Conservation (phyloP, 108 stramenopile genomes). For the Heterococcus sp. region DNA sequence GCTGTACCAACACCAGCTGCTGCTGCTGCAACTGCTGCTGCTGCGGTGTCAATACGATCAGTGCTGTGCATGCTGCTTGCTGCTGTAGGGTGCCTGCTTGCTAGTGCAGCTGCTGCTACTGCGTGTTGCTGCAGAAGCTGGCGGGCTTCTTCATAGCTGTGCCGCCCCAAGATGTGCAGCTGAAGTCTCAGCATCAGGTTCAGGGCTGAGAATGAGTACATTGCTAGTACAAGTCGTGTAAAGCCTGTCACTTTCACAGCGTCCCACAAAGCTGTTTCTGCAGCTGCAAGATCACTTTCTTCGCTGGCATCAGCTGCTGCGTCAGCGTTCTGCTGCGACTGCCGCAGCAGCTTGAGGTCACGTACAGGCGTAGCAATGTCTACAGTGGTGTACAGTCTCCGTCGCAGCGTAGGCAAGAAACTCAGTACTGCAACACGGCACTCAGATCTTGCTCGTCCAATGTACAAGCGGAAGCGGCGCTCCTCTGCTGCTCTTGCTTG, state of each 20-base stretch:
- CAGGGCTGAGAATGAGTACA: conserved; percentile 20
- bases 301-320: not conserved
- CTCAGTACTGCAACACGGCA: conserved; percentile 18
- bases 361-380: conserved; percentile 41
- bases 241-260: conserved; percentile 33
- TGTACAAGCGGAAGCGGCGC: conserved; percentile 20
- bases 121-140: not conserved
- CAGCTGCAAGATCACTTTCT: conserved; percentile 3
- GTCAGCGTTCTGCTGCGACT: not conserved
- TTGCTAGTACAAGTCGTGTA: conserved; percentile 16
- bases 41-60: no score
- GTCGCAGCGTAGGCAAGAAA: conserved; percentile 37
- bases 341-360: conserved; percentile 22
- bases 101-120: not conserved
- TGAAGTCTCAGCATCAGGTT: conserved; percentile 37
- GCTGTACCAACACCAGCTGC: not conserved
- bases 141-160: not conserved
- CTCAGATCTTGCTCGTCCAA: conserved; percentile 24
- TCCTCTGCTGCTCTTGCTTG: not conserved
- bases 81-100: not conserved
- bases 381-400: conserved; percentile 28
- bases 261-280: conserved; percentile 26
- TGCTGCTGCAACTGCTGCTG: not conserved
- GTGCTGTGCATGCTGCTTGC: no score
- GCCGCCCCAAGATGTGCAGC: conserved; percentile 22